Base-by-base conservation (phyloP, 1,284 basidiomycete species). In the Malassezia arunalokei region DNA sequence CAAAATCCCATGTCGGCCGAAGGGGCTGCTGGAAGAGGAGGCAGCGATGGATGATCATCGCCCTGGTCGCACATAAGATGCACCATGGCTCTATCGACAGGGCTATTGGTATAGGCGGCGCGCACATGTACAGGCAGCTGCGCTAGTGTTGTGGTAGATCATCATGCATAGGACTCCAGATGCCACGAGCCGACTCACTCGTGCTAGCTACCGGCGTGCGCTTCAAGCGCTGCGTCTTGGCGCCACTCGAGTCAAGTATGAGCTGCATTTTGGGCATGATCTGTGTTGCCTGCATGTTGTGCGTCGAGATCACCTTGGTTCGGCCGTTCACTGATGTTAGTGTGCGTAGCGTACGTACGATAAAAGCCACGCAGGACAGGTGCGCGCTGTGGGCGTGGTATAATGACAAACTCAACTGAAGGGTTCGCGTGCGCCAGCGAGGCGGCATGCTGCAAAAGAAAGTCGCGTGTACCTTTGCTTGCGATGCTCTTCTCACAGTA, bases 91-190 rank as follows among this genome's bases (percentile, higher is more conserved):
- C 20, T 24, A 24, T 24, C 20, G 20, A 24, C 20, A 24, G 4
- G 4, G 4, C 20, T 24, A 24, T 24, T 24, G 20, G 20, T 24
- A 24, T 24, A 24, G 20, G 20, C 20, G 20, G 20, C 20, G 20
- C 20, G 20, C 20, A 24, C 20, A 24, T 24, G 20, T 24, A 24
- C 20, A 24, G 20, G 20, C 20, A 24, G 20, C 20, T 24, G 20
- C 20, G 20, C 20, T 49, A 55, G 17, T 50, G 31, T 29, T 45
- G 28, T 24, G 17, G 53, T 11, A 47, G 39, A 12, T 56, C 53
- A 27, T 53, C 57, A 44, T 62, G 59, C 37, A 62, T 12, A 12
- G 49, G 54, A 32, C 59, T 62, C 59, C 59, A 62, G 20, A 62
- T 54, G 8, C 59, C 59, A 24, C 59, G 49, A 9, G 59, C 57